phyloP scores from a whole-genome alignment of 192 early-diverging fungal species.

The Linnemannia elongata region DNA sequence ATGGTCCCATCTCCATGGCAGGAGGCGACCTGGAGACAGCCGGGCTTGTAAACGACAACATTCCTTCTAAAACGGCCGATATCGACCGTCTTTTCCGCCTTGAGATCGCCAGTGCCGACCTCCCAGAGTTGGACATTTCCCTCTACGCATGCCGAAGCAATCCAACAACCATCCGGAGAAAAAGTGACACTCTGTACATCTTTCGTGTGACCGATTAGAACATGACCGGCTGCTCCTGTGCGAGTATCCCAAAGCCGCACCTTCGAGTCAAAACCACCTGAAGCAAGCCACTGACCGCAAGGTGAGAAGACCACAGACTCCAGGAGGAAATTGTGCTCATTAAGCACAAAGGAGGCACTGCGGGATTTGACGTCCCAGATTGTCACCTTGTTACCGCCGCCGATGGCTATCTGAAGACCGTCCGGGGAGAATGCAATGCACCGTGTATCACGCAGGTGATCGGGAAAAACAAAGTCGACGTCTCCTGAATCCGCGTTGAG shows the following conservation, averaged over 20 bases:
- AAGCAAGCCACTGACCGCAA: not conserved
- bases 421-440: not conserved
- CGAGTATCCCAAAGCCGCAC: not conserved
- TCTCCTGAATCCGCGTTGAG: not conserved
- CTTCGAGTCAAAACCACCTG: not conserved
- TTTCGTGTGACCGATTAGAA: not conserved
- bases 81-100: not conserved
- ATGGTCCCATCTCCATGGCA: not conserved
- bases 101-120: not conserved
- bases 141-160: not conserved
- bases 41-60: not conserved
- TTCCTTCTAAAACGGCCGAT: not conserved
- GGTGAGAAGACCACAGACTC: not conserved
- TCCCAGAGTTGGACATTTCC: conserved; percentile 1
- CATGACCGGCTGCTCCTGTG: not conserved
- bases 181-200: not conserved
- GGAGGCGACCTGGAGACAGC: not conserved
- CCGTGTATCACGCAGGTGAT: not conserved
- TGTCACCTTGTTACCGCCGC: not conserved
- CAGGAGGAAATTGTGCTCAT: no score
- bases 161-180: not conserved
- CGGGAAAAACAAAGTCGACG: not conserved
- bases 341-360: not conserved
- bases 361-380: not conserved
- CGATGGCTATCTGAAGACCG: not conserved